These are phyloP conservation scores for Xylaria acuta DNA, from an alignment of 495 filamentous ascomycete genomes.

Conservation along the genomic window DNA sequence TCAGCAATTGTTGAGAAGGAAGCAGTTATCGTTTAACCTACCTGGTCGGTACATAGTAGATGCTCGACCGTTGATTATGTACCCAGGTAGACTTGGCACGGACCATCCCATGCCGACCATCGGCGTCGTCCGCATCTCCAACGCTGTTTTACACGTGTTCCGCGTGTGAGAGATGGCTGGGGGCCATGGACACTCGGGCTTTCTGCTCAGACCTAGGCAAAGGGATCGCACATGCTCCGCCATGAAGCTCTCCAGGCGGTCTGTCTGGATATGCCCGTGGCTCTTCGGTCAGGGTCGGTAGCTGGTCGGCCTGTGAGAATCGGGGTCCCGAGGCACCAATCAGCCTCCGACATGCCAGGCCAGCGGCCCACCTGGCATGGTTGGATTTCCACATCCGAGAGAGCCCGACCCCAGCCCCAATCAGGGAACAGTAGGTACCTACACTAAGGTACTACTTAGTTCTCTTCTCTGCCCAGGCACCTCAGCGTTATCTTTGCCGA, in stretches of 20 bases:
- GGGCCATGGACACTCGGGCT: neutral
- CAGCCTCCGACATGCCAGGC: neutral
- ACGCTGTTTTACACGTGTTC: neutral
- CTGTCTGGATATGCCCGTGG: neutral
- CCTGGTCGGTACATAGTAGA: neutral
- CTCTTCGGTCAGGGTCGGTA: constrained; percentile 16
- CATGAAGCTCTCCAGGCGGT: neutral
- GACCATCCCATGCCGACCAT: neutral
- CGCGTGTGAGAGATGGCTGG: neutral
- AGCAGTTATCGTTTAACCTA: neutral
- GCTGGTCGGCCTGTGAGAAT: constrained; percentile 19
- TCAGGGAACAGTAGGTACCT: neutral
- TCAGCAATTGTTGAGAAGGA: constrained; percentile 18
- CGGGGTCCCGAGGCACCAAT: constrained; percentile 22
- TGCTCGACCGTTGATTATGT: neutral
- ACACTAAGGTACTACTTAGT: too few relatives aligned
- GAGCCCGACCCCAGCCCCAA: constrained; percentile 14
- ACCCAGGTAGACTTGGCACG: neutral
- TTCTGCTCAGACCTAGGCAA: constrained; percentile 15
- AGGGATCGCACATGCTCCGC: constrained; percentile 14
- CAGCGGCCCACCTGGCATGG: neutral
- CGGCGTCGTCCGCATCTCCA: neutral
- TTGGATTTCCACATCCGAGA: constrained; percentile 10
- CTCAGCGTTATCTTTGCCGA: neutral
- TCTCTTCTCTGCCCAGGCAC: too few relatives aligned